These are phyloP conservation scores for Penicillium paneum DNA, from an alignment of 2,329 filamentous ascomycete species.

Conservation along the genomic window DNA sequence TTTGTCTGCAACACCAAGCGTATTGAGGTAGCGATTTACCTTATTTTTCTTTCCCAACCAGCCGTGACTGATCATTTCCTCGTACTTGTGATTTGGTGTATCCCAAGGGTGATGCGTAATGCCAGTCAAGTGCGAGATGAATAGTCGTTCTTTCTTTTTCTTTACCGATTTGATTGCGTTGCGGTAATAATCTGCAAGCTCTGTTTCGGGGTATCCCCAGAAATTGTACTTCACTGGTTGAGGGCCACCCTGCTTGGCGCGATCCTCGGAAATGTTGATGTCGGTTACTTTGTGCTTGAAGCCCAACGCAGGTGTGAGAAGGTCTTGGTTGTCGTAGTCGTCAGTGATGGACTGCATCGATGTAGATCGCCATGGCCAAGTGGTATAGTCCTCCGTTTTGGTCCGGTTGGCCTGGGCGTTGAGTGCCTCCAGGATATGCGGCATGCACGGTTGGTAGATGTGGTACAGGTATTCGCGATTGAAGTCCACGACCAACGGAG, in stretches of 20 bases:
- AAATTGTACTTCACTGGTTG: conserved; percentile 18
- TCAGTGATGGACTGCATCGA: conserved; percentile 30
- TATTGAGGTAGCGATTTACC: background rate
- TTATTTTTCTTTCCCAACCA: conserved; percentile 24
- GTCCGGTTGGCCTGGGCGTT: conserved; percentile 11
- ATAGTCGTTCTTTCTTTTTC: conserved; percentile 23
- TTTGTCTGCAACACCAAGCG: background rate
- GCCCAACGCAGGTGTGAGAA: conserved; percentile 21
- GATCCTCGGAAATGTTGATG: conserved; percentile 16
- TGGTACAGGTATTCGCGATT: conserved; percentile 40
- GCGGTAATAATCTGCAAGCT: conserved; percentile 22
- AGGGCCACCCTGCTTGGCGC: conserved; percentile 2
- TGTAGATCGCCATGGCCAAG: conserved; percentile 26
- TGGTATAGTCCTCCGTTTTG: conserved; percentile 17
- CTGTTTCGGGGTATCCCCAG: conserved; percentile 25
- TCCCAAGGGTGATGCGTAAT: conserved; percentile 28
- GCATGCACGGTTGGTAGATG: conserved; percentile 45
- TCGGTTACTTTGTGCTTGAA: conserved; percentile 21
- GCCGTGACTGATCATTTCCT: conserved; percentile 19
- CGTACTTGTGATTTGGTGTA: conserved; percentile 20
- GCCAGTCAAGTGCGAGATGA: conserved; percentile 27
- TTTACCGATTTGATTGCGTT: conserved; percentile 23
- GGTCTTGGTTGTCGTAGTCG: conserved; percentile 26
- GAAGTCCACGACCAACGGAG: conserved; percentile 42
- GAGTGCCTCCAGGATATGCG: conserved; percentile 28